These are phyloP conservation scores for Cryptococcus sp. DNA, from an alignment of 1,284 basidiomycete species.

Conservation along the genomic window DNA sequence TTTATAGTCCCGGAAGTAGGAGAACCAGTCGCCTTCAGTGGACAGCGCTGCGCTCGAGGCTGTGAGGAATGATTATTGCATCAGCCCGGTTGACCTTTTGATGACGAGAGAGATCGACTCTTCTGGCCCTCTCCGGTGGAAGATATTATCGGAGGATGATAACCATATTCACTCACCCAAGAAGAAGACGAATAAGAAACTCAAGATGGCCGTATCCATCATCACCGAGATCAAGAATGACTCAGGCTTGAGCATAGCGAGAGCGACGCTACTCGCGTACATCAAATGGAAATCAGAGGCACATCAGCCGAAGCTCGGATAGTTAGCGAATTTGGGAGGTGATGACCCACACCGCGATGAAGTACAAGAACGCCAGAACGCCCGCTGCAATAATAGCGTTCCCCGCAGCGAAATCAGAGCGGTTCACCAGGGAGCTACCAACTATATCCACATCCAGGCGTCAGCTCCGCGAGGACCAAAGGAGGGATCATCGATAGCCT, in stretches of 20 bases:
- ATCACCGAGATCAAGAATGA: slow-evolving; percentile 31
- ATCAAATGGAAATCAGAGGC: neutral
- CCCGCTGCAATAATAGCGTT: slow-evolving; percentile 40
- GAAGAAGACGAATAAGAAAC: slow-evolving; percentile 32
- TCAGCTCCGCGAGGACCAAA: neutral
- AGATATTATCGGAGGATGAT: too few species aligned
- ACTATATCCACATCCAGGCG: slow-evolving; percentile 6
- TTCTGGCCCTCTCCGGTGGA: neutral
- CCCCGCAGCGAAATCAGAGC: slow-evolving; percentile 28
- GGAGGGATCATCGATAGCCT: neutral
- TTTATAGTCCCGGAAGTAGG: neutral
- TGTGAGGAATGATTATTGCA: neutral
- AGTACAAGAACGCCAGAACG: slow-evolving; percentile 32
- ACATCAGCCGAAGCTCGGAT: neutral
- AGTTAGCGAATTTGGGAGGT: neutral
- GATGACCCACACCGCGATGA: slow-evolving; percentile 30
- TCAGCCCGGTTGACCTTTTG: too few species aligned
- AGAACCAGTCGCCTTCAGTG: slow-evolving; percentile 9
- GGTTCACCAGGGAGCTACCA: slow-evolving; percentile 13
- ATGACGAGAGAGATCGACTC: neutral
- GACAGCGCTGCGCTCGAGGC: slow-evolving; percentile 14
- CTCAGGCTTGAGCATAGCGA: slow-evolving; percentile 22
- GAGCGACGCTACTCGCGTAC: slow-evolving; percentile 14
- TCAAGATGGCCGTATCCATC: slow-evolving; percentile 31
- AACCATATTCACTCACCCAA: slow-evolving; percentile 17